Evolutionary conservation across 768 basidiomycete species (phyloP), one percentile per base, ranked within the genome.

Genomic region (Leucogyrophana mollusca): DNA sequence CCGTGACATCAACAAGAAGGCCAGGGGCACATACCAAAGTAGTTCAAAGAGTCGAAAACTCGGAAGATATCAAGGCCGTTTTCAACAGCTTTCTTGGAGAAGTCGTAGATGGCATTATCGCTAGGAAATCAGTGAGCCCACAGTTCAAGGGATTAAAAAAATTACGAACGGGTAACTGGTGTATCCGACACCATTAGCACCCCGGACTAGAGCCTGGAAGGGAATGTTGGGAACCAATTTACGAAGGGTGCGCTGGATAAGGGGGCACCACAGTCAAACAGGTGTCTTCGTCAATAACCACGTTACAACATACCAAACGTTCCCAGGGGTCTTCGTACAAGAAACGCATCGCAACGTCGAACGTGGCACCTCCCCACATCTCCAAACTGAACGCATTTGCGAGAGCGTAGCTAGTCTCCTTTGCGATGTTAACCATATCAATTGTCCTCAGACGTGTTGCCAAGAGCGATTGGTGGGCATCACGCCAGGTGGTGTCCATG

Each of bases 281-380:
- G n/a, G n/a, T n/a, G n/a, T n/a, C n/a, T n/a, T n/a, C n/a, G n/a
- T n/a, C 18, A 7, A 18, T 35, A n/a, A 4, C 30, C 2, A 14
- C 16, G 17, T n/a, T n/a, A 43, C 14, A 17, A 69, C 83, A 40
- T 55, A 91, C 90, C 70, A 99, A 72, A 55, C 96, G 85, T 65
- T 98, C 96, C 96, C 96, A 99, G 56, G 96, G 96, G 68, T 99
- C 96, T 66, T 99, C 96, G 65, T 99, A 98, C 65, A 99, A 70
- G 86, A 99, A 98, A 37, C 95, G 87, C 94, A 97, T 96, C 18
- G 95, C 90, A 41, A 99, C 95, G 67, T 98, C 95, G 62, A 99
- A 99, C 2, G 96, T 98, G 30, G 95, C 94, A 50, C 94, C 94
- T 59, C 96, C 96, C 96, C 96, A 99, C 76, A 94, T 97, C 66